Base-by-base conservation (phyloP, 2,329 filamentous ascomycete genomes). In the Xylariaceae sp. region DNA sequence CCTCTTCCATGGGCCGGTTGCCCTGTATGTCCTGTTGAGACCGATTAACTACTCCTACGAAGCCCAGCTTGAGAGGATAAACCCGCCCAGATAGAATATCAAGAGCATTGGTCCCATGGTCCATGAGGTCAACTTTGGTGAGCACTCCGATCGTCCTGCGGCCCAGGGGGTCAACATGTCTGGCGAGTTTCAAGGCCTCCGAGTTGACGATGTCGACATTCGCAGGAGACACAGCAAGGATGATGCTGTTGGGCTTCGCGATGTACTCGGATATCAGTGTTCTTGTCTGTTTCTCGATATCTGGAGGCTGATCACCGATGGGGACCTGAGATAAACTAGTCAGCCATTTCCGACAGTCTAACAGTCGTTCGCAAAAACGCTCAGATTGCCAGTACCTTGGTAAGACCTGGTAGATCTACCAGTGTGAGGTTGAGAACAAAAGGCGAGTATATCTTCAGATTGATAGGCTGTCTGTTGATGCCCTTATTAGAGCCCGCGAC, bases 201-300 rank as follows among this genome's bases (percentile, higher is more conserved):
- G 92, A 98, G 65, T 98, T 98, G 61, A 97, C 92, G 55, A 98
- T 82, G 60, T 98, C 92, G 57, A 97, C 90, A 57, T 98, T 98
- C 37, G 92, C 92, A 13, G 92, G 90, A 9, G 92, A 97, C 16
- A 98, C 92, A 21, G 92, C 92, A 36, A 98, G 77, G 50, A 98
- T 83, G 57, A 98, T 95, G 66, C 90, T 96, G 74, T 98, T 98
- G 11, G 92, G 90, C 68, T 98, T 98, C 41, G 89, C 89, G 58
- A 97, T 98, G 61, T 96, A 98, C 69, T 98, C 92, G 40, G 89
- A 85, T 55, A 98, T 97, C 55, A 98, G 77, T 52, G 88, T 95
- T 50, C 90, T 80, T 21, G 92, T 98, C 68, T 98, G 92, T 66
- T 96, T 97, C 72, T 98, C 92, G 58, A 98, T 98, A 59, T 98